Percentiles rank a stretch among this genome's conserved stretches.
phyloP scores from a whole-genome alignment of 225 moss, liverwort and hornwort species.

The Bryoerythrophyllum caledonicum region DNA sequence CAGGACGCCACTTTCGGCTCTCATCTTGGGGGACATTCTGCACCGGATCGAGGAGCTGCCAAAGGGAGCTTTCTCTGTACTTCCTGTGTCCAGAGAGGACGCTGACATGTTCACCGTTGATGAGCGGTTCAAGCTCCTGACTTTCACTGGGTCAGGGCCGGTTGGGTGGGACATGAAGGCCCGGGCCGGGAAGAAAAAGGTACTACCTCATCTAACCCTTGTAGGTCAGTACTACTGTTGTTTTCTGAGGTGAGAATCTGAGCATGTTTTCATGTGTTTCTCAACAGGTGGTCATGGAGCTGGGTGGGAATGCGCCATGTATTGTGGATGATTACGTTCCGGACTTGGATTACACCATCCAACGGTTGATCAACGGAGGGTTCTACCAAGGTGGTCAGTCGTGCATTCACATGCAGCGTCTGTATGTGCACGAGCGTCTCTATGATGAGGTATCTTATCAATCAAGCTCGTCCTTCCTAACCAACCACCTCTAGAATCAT shows the following conservation, averaged over 20 bases:
- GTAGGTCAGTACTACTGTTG: not conserved
- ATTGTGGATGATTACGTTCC: constrained; percentile 95
- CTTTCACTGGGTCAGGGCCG: constrained; percentile 83
- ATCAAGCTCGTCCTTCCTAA: too few relatives aligned
- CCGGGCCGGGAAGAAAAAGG: constrained; percentile 95
- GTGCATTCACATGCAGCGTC: constrained; percentile 95
- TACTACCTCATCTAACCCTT: not conserved
- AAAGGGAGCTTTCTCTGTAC: constrained; percentile 80
- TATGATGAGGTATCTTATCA: constrained; percentile 67
- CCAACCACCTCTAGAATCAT: too few relatives aligned
- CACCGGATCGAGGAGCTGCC: constrained; percentile 65
- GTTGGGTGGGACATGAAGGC: constrained; percentile 97
- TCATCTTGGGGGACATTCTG: constrained; percentile 78
- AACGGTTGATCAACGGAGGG: constrained; percentile 79
- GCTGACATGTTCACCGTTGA: constrained; percentile 88
- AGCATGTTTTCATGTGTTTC: not conserved
- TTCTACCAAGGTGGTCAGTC: constrained; percentile 96
- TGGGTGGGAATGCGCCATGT: constrained; percentile 94
- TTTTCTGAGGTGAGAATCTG: not conserved
- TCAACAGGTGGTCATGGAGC: constrained; percentile 90
- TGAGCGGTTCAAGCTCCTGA: constrained; percentile 88
- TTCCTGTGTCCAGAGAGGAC: constrained; percentile 79
- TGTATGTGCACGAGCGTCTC: constrained; percentile 70
- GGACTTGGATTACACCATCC: constrained; percentile 76
- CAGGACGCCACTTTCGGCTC: constrained; percentile 83